Conservation (phyloP, 768 basidiomycete species). For the Leccinum truebloodii region DNA sequence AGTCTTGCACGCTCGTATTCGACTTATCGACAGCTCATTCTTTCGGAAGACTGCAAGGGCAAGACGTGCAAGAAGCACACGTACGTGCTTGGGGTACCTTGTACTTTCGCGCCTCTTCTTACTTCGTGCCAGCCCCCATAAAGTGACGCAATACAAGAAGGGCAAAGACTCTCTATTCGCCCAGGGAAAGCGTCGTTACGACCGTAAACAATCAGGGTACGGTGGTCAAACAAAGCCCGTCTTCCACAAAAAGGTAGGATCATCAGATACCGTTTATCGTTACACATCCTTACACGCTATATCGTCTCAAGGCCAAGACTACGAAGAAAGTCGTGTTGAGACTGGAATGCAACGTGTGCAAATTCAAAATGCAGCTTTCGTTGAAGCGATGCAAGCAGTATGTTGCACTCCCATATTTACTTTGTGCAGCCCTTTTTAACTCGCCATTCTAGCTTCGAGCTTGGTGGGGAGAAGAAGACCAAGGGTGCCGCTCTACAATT, state of each 20-base stretch:
- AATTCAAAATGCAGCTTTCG: conserved; percentile 95
- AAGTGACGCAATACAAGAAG: conserved; percentile 99
- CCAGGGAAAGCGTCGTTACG: conserved; percentile 99
- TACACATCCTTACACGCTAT: not conserved
- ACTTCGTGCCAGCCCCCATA: conserved; percentile 75
- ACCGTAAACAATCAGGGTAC: conserved; percentile 98
- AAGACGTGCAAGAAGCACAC: conserved; percentile 98
- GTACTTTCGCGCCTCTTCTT: not conserved
- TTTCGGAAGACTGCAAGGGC: conserved; percentile 82
- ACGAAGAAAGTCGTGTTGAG: conserved; percentile 99
- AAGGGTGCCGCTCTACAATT: conserved; percentile 95
- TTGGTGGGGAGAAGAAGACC: conserved; percentile 99
- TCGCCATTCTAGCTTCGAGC: conserved; percentile 75
- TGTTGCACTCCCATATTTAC: conserved; percentile 34
- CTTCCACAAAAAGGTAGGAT: conserved; percentile 95
- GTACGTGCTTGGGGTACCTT: conserved; percentile 47
- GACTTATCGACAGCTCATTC: conserved; percentile 5
- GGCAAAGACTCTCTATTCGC: conserved; percentile 98
- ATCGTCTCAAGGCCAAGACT: conserved; percentile 77
- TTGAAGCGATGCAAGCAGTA: conserved; percentile 99
- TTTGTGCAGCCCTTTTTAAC: not conserved
- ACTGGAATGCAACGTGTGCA: conserved; percentile 97
- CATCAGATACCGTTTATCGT: not conserved
- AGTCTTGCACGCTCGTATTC: conserved; percentile 35
- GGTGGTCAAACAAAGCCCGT: conserved; percentile 99